Percentiles rank a stretch among this genome's conserved stretches.
phyloP scores from a whole-genome alignment of 2,329 filamentous ascomycete species.

The Fusarium sp. region DNA sequence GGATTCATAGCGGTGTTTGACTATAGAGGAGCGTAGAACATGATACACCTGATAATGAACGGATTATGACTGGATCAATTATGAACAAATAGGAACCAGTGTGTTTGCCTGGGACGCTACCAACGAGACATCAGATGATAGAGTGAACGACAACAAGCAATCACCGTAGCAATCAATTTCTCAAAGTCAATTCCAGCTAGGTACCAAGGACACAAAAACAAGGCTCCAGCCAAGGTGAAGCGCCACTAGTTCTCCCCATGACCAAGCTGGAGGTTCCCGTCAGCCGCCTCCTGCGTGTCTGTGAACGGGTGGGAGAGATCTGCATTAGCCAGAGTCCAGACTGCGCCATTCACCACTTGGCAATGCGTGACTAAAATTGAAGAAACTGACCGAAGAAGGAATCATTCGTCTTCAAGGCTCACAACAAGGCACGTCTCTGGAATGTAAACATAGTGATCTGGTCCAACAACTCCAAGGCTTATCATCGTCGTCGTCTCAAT shows the following conservation, averaged over 20 bases:
- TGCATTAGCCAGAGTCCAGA: not conserved
- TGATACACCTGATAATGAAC: not conserved
- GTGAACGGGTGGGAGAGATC: not conserved
- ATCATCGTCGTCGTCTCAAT: not conserved
- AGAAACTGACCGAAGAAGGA: not conserved
- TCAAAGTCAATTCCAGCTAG: not conserved
- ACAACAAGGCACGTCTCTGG: not conserved
- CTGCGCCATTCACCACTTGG: not conserved
- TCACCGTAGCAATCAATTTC: not conserved
- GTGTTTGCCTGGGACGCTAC: not conserved
- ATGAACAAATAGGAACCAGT: not conserved
- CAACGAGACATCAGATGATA: not conserved
- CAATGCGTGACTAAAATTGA: not conserved
- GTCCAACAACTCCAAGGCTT: not conserved
- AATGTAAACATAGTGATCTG: not conserved
- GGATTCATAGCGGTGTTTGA: conserved; percentile 8
- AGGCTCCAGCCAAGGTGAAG: not conserved
- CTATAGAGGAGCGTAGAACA: not conserved
- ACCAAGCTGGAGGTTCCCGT: not conserved
- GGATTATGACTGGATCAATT: not conserved
- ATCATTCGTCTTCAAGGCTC: not conserved
- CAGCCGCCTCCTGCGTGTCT: not conserved
- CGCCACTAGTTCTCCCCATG: not conserved
- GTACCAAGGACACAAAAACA: not conserved
- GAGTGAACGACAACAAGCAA: not conserved